Evolutionary conservation across 495 filamentous ascomycete genomes (phyloP), one percentile per base, ranked within the genome.

Genomic region (Tuber melanosporum): DNA sequence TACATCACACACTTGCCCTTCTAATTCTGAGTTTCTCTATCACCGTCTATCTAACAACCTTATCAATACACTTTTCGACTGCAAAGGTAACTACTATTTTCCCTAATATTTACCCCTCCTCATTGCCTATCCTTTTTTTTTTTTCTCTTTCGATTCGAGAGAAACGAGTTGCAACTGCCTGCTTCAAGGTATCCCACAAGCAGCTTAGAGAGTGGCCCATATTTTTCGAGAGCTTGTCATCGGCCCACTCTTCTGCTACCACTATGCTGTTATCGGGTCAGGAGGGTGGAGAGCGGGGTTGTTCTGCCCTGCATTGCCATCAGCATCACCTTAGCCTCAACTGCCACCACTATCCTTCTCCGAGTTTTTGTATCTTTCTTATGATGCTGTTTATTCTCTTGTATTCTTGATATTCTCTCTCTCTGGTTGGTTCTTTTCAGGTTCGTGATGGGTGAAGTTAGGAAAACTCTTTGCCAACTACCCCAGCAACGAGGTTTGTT

Each of bases 71-170:
- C 73, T 78, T 74, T 80, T 72, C 76, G 75, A 62, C 79, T 78
- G 73, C 74, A 73, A 78, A 81, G 81, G 83, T 82, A 76, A 76
- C 77, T 77, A 76, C 75, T 73, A 73, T 52, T 75, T 74, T 76
- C 77, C 76, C 79, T 73, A 73, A 74, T 78, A 80, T 71, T 72
- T 69, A 71, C 44, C 57, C 41, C 41, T 62, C 66, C 71, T 66
- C 26, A 41, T 74, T 66, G 14, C 26, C 49, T 66, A 49, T 66
- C 49, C 41, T 71, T 76, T 46, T 75, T 71, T 73, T 76, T 71
- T 71, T 77, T 78, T 74, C 79, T 46, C 72, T 73, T 42, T 79
- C 74, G 78, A 83, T 84, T 80, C 82, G 83, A 57, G 52, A 26
- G 3, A 26, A 57, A 57, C 22, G 52, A 26, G 52, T 22, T 9